Evolutionary conservation across 768 basidiomycete species (phyloP), one percentile per base, ranked within the genome.

Genomic region (Suillus occidentalis): DNA sequence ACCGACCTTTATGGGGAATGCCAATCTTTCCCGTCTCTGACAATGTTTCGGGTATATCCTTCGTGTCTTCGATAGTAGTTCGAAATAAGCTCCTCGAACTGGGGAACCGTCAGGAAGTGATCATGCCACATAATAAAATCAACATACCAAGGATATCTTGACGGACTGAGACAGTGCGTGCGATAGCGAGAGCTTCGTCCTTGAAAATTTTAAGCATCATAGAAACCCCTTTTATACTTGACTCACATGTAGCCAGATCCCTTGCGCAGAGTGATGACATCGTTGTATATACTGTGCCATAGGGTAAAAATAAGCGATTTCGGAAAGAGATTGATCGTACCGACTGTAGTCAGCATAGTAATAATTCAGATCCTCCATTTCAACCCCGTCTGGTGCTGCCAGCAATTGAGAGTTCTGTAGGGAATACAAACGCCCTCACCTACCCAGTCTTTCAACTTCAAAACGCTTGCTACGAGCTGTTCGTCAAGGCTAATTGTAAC

Each of bases 341-440:
- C 96, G 88, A 74, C 94, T 96, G 74, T 98, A 98, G 72, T 95
- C 95, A 8, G 96, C 96, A 73, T 96, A 96, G 72, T 98, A 98
- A 76, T 89, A 97, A 78, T 97, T 97, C 40, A 98, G 80, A 73
- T 98, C 96, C 81, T 98, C 96, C 92, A 94, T 95, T 77, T 98
- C 95, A 34, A 95, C 82, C 67, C 91, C 90, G 39, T 96, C 91
- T n/a, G 90, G 82, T 42, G 89, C 94, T 94, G 67, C n/a, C 62
- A 60, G 62, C 60, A 25, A 57, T 22, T 47, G 36, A 64, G 50
- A 25, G 53, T 68, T 62, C 37, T 49, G 57, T 42, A 58, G 42
- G 37, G 34, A 55, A n/a, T 42, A 52, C 65, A 18, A n/a, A 52
- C 28, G 16, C 67, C 49, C n/a, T 47, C 31, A 71, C 83, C 64